These are phyloP conservation scores for Phalaenopsis equestris DNA, from an alignment of 106 monocot species.

Conservation along the genomic window DNA sequence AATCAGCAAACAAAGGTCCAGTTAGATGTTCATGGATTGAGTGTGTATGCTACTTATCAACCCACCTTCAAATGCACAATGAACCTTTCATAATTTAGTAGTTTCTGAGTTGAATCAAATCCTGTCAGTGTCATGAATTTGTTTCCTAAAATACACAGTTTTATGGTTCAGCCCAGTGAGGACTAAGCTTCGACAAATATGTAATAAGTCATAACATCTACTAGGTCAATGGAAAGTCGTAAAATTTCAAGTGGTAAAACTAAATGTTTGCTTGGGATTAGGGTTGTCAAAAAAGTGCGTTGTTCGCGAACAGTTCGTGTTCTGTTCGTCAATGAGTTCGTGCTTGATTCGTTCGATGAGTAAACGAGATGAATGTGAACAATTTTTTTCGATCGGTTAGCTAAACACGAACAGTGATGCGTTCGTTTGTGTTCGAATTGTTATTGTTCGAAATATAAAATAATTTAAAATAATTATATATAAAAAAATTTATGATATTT, in stretches of 20 bases:
- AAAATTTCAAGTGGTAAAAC: background rate
- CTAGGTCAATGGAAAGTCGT: background rate
- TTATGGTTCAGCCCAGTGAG: background rate
- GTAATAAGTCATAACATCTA: background rate
- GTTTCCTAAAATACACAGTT: background rate
- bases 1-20: background rate
- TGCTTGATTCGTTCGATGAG: too few species aligned
- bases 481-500: too few species aligned
- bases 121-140: background rate
- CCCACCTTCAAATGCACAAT: background rate
- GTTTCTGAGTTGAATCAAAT: background rate
- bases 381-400: too few species aligned
- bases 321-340: too few species aligned
- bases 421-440: too few species aligned
- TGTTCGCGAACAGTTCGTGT: too few species aligned
- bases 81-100: background rate
- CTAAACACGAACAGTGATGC: too few species aligned
- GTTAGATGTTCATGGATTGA: background rate
- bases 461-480: too few species aligned
- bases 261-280: background rate
- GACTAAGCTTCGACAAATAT: background rate
- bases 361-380: too few species aligned
- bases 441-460: too few species aligned
- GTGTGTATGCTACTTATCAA: background rate
- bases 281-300: too few species aligned